Percentiles rank a stretch among this genome's conserved stretches.
Evolutionary conservation across 306 rosid genomes (phyloP).

Genomic region (Abrus precatorius): DNA sequence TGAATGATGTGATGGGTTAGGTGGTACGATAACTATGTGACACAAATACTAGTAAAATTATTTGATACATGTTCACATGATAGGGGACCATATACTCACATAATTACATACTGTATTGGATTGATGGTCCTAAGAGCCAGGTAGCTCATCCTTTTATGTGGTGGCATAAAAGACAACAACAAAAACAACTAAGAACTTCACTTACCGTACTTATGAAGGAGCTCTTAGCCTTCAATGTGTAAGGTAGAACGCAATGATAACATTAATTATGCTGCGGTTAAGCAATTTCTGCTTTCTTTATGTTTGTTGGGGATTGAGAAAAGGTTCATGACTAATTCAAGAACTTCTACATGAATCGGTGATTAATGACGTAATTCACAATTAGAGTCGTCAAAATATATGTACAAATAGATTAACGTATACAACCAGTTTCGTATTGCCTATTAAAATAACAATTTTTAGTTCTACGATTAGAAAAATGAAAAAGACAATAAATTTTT

Average conservation of each 20-base stretch:
- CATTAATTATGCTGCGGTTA: conserved; percentile 39
- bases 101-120: conserved; percentile 43
- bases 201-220: conserved; percentile 36
- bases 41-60: conserved; percentile 51
- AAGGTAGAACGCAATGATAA: conserved; percentile 26
- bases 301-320: conserved; percentile 41
- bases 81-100: conserved; percentile 71
- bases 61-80: conserved; percentile 56
- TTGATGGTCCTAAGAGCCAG: conserved; percentile 50
- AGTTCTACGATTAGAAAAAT: background rate
- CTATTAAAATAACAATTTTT: background rate
- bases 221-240: conserved; percentile 35
- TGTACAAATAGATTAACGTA: background rate
- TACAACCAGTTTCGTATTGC: background rate
- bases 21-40: conserved; percentile 68
- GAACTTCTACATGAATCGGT: conserved; percentile 15
- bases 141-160: conserved; percentile 46
- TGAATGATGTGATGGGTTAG: conserved; percentile 65
- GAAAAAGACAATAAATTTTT: background rate
- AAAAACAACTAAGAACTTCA: conserved; percentile 34
- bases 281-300: conserved; percentile 36
- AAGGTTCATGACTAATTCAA: conserved; percentile 30
- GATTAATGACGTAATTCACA: conserved; percentile 9
- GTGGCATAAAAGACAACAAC: conserved; percentile 53
- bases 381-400: background rate